Percentiles rank a stretch among this genome's conserved stretches.
Evolutionary conservation across 2,329 filamentous ascomycete species (phyloP).

Genomic region (Aspergillus udagawae): DNA sequence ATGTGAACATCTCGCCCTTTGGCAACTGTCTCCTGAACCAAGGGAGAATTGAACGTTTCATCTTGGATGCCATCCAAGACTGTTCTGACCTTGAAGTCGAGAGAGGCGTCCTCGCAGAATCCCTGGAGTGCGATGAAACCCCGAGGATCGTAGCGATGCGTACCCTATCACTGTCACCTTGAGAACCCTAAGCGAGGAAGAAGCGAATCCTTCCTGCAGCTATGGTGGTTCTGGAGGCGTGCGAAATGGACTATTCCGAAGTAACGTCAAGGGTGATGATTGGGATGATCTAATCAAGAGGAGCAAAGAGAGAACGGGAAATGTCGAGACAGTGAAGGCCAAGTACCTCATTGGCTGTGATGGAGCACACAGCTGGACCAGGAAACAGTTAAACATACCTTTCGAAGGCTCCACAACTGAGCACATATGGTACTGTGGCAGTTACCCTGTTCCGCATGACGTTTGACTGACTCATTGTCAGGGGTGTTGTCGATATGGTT

Average conservation of each 20-base stretch:
- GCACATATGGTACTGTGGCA: slow-evolving; percentile 25
- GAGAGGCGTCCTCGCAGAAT: slow-evolving; percentile 55
- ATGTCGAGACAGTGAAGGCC: slow-evolving; percentile 40
- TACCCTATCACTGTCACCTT: slow-evolving; percentile 61
- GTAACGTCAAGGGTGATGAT: slow-evolving; percentile 56
- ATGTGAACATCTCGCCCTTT: slow-evolving; percentile 55
- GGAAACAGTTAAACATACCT: slow-evolving; percentile 53
- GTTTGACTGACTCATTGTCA: not conserved
- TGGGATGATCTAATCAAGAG: slow-evolving; percentile 48
- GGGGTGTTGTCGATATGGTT: slow-evolving; percentile 47
- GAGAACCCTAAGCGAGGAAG: slow-evolving; percentile 55
- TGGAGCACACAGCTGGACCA: slow-evolving; percentile 62
- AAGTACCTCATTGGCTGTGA: slow-evolving; percentile 65
- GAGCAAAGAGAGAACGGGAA: slow-evolving; percentile 22
- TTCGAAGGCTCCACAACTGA: slow-evolving; percentile 51
- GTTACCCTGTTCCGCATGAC: not conserved
- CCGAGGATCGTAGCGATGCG: slow-evolving; percentile 44
- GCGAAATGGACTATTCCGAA: slow-evolving; percentile 57
- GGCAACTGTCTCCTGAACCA: slow-evolving; percentile 65
- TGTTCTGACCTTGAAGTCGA: slow-evolving; percentile 55
- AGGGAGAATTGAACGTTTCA: slow-evolving; percentile 65
- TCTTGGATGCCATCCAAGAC: slow-evolving; percentile 58
- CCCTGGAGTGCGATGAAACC: slow-evolving; percentile 51
- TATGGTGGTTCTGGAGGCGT: slow-evolving; percentile 25
- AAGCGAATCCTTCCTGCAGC: slow-evolving; percentile 40